Percentiles rank a stretch among this genome's conserved stretches.
Conservation (phyloP, 768 basidiomycete genomes). For the Lentinula raphanica region DNA sequence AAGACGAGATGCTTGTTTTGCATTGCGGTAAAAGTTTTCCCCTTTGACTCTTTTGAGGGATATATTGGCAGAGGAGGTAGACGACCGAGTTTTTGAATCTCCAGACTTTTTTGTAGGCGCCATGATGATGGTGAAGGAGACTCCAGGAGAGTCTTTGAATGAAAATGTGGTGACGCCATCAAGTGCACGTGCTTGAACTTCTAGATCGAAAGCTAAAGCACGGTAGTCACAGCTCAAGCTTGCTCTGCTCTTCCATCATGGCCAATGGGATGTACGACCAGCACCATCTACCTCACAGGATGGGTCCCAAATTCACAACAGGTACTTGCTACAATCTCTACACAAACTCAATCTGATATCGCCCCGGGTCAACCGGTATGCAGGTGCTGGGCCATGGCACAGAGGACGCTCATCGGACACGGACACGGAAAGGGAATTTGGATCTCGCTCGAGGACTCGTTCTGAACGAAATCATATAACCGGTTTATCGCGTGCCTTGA, state of each 20-base stretch:
- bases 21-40: slow-evolving; percentile 98
- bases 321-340: slow-evolving; percentile 6
- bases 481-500: slow-evolving; percentile 15
- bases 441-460: slow-evolving; percentile 34
- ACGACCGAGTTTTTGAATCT: slow-evolving; percentile 37
- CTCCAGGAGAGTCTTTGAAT: too few relatives aligned
- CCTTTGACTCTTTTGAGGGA: slow-evolving; percentile 75
- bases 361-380: slow-evolving; percentile 14
- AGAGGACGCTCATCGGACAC: slow-evolving; percentile 39
- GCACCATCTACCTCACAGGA: not conserved
- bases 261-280: slow-evolving; percentile 7
- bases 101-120: slow-evolving; percentile 23
- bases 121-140: slow-evolving; percentile 13
- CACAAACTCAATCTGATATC: slow-evolving; percentile 6
- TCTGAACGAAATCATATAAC: slow-evolving; percentile 32
- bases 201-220: too few relatives aligned
- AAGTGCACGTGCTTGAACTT: not conserved
- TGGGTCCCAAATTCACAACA: slow-evolving; percentile 10
- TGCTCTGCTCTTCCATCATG: not conserved
- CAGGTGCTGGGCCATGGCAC: slow-evolving; percentile 31
- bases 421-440: slow-evolving; percentile 47
- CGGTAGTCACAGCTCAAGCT: not conserved
- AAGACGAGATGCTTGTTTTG: slow-evolving; percentile 74
- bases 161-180: not conserved
- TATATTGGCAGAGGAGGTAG: slow-evolving; percentile 41